Percentiles rank a stretch among this genome's conserved stretches.
These are phyloP conservation scores for Solanum rostratum DNA, from an alignment of 257 asterid species.

Conservation along the genomic window DNA sequence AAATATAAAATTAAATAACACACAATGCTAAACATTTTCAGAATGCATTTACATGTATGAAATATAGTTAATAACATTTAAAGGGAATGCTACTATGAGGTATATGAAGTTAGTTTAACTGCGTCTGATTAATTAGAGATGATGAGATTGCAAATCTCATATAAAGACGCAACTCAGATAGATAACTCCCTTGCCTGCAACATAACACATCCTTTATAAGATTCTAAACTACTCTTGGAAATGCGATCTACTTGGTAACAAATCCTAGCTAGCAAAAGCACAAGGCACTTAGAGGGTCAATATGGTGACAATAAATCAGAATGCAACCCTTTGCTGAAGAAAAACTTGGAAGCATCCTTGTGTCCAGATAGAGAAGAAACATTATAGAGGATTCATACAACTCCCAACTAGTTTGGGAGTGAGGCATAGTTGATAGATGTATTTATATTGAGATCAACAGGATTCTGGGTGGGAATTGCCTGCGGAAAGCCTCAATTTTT, in stretches of 20 bases:
- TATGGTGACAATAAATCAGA: neutral
- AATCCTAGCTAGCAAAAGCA: neutral
- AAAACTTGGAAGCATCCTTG: neutral
- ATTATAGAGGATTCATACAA: neutral
- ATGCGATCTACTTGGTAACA: neutral
- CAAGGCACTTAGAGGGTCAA: neutral
- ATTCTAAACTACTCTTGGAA: neutral
- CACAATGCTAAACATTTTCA: neutral
- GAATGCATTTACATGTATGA: neutral
- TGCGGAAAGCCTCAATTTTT: neutral
- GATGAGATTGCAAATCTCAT: neutral
- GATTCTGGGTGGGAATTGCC: neutral
- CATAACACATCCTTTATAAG: neutral
- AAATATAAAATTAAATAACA: neutral
- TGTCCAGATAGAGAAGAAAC: neutral
- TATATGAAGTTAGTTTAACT: neutral
- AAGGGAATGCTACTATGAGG: neutral
- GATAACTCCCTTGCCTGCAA: neutral
- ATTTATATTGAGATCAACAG: neutral
- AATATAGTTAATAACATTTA: neutral
- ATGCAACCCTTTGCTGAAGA: neutral
- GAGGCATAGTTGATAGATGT: neutral
- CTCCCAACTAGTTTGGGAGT: neutral
- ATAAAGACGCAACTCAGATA: neutral
- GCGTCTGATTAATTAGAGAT: neutral